Percentiles rank a stretch among this genome's conserved stretches.
Conservation (phyloP, 139 green algal species). For the Chlamydomonas sphaeroides region DNA sequence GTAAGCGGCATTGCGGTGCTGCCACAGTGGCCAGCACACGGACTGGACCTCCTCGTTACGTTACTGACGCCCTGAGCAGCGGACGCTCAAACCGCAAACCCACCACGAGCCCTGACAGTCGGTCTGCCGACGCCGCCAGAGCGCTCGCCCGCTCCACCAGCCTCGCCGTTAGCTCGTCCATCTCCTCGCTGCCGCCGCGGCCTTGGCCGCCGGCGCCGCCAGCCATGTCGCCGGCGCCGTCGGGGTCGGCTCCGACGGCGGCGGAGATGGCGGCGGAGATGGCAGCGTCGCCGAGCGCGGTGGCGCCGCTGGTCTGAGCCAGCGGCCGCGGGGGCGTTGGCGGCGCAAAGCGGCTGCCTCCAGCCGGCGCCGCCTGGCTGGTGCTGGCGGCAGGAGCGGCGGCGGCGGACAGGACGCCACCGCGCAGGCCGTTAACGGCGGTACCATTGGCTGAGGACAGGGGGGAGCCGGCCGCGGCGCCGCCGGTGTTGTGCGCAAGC, state of each 20-base stretch:
- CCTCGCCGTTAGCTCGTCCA: constrained; percentile 1
- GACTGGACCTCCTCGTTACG: too few species aligned
- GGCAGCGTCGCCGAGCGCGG: not conserved
- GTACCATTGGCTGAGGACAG: too few species aligned
- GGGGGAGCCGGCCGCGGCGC: too few species aligned
- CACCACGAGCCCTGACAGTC: not conserved
- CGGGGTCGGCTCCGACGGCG: not conserved
- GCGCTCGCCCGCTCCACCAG: not conserved
- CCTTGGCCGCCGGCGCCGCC: too few species aligned
- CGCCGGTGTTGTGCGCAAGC: too few species aligned
- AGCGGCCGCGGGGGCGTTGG: not conserved
- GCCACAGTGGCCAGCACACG: not conserved
- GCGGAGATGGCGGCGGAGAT: not conserved
- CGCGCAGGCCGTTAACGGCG: not conserved
- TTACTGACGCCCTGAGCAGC: not conserved
- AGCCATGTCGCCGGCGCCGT: not conserved
- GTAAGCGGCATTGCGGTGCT: not conserved
- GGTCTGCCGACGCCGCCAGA: not conserved
- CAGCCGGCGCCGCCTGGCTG: not conserved
- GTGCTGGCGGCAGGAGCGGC: not conserved
- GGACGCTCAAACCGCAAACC: not conserved
- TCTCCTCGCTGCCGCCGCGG: too few species aligned
- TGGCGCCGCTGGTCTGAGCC: not conserved
- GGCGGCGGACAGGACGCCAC: not conserved
- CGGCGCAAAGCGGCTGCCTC: not conserved